Conservation (phyloP, 192 early-diverging fungal species). For the Pilobolus umbonatus region DNA sequence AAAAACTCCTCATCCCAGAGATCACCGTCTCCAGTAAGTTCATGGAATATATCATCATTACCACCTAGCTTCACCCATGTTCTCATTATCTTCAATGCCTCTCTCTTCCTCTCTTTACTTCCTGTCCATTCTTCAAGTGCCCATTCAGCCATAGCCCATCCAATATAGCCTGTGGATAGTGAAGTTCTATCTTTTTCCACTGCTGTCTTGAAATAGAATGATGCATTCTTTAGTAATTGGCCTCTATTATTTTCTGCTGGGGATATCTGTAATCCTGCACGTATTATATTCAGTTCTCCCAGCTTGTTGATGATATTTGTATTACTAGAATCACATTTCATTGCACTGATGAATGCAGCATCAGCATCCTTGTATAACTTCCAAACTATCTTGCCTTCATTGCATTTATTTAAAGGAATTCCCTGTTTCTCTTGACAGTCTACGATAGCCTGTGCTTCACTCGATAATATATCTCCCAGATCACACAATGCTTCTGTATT, state of each 20-base stretch:
- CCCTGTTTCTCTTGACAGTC: constrained; percentile 11
- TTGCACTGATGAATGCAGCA: constrained; percentile 37
- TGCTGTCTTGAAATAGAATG: constrained; percentile 45
- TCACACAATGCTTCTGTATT: constrained; percentile 55
- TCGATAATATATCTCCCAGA: constrained; percentile 46
- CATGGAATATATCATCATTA: constrained; percentile 15
- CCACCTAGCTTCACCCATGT: constrained; percentile 55
- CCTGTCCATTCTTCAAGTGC: constrained; percentile 44
- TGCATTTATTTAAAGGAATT: not conserved
- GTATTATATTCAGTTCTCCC: constrained; percentile 43
- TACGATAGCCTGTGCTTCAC: constrained; percentile 38
- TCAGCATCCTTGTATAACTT: constrained; percentile 41
- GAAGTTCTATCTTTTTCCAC: constrained; percentile 40
- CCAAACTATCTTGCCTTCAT: constrained; percentile 34
- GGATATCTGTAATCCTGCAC: constrained; percentile 35
- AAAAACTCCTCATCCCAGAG: constrained; percentile 22
- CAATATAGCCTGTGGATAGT: constrained; percentile 36
- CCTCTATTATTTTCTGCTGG: constrained; percentile 38
- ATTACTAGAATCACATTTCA: constrained; percentile 46
- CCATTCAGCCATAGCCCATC: constrained; percentile 43
- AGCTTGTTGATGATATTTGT: constrained; percentile 46
- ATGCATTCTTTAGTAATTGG: constrained; percentile 47
- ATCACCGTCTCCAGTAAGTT: constrained; percentile 23
- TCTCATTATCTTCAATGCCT: constrained; percentile 61
- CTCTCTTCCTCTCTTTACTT: constrained; percentile 44